A percentile compares a stretch with the other conserved stretches of the same genome.
Conservation (phyloP, 176 grass and related monocot genomes). For the Tuctoria greenei region DNA sequence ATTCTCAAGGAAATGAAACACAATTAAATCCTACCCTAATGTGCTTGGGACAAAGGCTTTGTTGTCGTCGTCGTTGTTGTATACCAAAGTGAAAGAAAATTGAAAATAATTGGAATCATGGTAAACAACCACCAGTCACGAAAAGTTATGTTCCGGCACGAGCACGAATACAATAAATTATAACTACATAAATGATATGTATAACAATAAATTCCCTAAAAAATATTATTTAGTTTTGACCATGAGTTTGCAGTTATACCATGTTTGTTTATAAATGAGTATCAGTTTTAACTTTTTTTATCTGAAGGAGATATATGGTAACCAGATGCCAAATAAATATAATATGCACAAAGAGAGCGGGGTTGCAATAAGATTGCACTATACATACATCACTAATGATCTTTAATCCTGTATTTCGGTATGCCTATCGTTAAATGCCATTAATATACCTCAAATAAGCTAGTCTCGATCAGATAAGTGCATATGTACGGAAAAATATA, state of each 20-base stretch:
- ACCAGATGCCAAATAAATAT: slow-evolving; percentile 24
- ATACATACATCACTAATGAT: background rate
- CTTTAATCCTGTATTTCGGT: background rate
- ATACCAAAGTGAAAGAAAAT: slow-evolving; percentile 1
- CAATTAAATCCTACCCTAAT: too few relatives aligned
- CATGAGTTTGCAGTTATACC: background rate
- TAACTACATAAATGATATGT: background rate
- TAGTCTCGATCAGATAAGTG: slow-evolving; percentile 1
- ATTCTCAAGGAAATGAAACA: too few relatives aligned
- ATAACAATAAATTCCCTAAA: background rate
- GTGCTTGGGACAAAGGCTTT: too few relatives aligned
- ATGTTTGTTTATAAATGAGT: background rate
- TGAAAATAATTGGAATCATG: slow-evolving; percentile 21
- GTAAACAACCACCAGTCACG: background rate
- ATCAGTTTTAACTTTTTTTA: background rate
- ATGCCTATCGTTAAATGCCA: background rate
- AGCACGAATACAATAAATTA: background rate
- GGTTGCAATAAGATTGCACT: background rate
- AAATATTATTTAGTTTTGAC: background rate
- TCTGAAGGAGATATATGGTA: background rate
- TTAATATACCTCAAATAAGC: background rate
- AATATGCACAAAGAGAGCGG: background rate
- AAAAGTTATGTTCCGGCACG: background rate
- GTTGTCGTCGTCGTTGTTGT: too few relatives aligned
- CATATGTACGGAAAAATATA: slow-evolving; percentile 1